These are phyloP conservation scores for Rhizophagus prolifer DNA, from an alignment of 192 early-diverging fungal species.

Conservation along the genomic window DNA sequence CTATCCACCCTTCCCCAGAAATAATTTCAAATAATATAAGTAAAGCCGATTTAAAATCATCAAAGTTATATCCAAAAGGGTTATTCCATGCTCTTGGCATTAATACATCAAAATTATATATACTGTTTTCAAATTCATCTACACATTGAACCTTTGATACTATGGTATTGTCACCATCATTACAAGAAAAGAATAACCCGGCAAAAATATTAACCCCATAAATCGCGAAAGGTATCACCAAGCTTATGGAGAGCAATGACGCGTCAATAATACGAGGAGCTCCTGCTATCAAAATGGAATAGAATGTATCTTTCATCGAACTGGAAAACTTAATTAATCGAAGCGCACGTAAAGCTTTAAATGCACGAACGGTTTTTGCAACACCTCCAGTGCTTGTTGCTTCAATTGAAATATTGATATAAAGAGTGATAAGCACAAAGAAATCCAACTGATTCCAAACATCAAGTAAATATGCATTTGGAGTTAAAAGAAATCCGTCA, in stretches of 20 bases:
- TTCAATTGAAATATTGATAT: constrained; percentile 45
- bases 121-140: constrained; percentile 27
- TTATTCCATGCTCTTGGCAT: constrained; percentile 60
- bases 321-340: constrained; percentile 55
- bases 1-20: constrained; percentile 60
- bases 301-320: constrained; percentile 55
- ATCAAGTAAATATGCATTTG: constrained; percentile 56
- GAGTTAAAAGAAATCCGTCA: constrained; percentile 60
- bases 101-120: constrained; percentile 31
- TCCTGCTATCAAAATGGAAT: constrained; percentile 55
- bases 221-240: constrained; percentile 56
- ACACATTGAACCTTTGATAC: constrained; percentile 33
- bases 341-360: constrained; percentile 57
- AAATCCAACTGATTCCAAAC: constrained; percentile 64
- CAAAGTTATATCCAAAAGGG: constrained; percentile 59
- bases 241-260: constrained; percentile 40
- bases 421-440: constrained; percentile 54
- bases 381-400: constrained; percentile 39
- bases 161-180: constrained; percentile 37
- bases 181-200: constrained; percentile 55
- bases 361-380: constrained; percentile 52
- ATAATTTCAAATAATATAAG: constrained; percentile 60
- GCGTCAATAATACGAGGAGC: constrained; percentile 59
- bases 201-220: constrained; percentile 56
- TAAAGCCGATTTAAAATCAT: constrained; percentile 52